Conservation (phyloP, 768 basidiomycete genomes). For the Kwoniella botswanensis region DNA sequence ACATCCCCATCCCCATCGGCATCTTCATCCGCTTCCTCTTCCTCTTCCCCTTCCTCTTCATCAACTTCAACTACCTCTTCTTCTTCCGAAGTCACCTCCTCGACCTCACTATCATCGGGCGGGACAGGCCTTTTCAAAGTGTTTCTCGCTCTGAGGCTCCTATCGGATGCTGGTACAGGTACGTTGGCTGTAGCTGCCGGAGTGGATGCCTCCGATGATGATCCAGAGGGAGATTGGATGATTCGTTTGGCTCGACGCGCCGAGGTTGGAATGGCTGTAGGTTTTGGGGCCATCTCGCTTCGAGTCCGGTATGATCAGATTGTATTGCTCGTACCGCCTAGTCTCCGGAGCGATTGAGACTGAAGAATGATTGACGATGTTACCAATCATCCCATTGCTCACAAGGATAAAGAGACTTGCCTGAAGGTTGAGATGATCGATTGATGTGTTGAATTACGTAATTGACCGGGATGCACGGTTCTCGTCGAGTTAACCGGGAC, state of each 20-base stretch:
- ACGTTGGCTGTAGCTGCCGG: slow-evolving; percentile 1
- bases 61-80: slow-evolving; percentile 20
- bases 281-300: neutral
- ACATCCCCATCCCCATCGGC: slow-evolving; percentile 19
- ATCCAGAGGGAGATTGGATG: slow-evolving; percentile 36
- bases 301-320: no score
- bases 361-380: no score
- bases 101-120: slow-evolving; percentile 18
- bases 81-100: slow-evolving; percentile 25
- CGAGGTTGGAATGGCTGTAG: slow-evolving; percentile 13
- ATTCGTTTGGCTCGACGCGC: slow-evolving; percentile 34
- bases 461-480: neutral
- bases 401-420: neutral
- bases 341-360: no score
- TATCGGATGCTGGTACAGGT: slow-evolving; percentile 4
- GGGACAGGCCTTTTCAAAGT: slow-evolving; percentile 5
- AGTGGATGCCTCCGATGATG: slow-evolving; percentile 11
- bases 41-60: slow-evolving; percentile 31
- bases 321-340: no score
- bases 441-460: neutral
- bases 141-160: neutral
- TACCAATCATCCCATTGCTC: no score
- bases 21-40: slow-evolving; percentile 19
- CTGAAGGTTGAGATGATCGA: neutral
- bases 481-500: neutral